These are phyloP conservation scores for Boletus subparvulus DNA, from an alignment of 768 basidiomycete species.

Conservation along the genomic window DNA sequence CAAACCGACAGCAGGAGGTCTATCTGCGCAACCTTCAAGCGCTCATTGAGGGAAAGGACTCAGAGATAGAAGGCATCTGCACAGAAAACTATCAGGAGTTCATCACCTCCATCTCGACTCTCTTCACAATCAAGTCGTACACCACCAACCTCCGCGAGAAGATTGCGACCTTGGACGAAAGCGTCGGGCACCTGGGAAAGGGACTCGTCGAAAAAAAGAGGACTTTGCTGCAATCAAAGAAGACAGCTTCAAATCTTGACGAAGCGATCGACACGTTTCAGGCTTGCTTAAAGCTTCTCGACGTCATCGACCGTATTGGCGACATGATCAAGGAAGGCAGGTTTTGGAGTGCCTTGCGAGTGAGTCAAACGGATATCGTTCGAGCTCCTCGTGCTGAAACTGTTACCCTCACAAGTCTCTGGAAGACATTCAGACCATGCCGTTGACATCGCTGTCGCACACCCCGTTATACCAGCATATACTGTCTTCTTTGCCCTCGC, in stretches of 20 bases:
- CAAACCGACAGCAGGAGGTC: slow-evolving; percentile 82
- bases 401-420: slow-evolving; percentile 63
- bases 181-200: slow-evolving; percentile 84
- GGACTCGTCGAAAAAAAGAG: slow-evolving; percentile 94
- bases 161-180: slow-evolving; percentile 84
- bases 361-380: slow-evolving; percentile 41
- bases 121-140: slow-evolving; percentile 94
- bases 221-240: slow-evolving; percentile 82
- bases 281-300: slow-evolving; percentile 87
- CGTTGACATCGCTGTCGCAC: slow-evolving; percentile 83
- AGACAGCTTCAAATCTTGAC: slow-evolving; percentile 92
- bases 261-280: slow-evolving; percentile 96
- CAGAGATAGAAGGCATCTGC: slow-evolving; percentile 95
- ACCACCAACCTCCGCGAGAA: slow-evolving; percentile 91
- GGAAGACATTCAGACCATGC: slow-evolving; percentile 92
- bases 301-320: slow-evolving; percentile 88
- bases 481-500: slow-evolving; percentile 85
- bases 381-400: slow-evolving; percentile 30
- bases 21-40: slow-evolving; percentile 82
- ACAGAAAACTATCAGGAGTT: slow-evolving; percentile 98
- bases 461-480: slow-evolving; percentile 93
- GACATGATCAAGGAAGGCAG: slow-evolving; percentile 92
- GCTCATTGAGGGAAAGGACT: slow-evolving; percentile 93
- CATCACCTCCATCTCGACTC: slow-evolving; percentile 92
- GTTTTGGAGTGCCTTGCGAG: slow-evolving; percentile 96